phyloP scores from a whole-genome alignment of 2,329 filamentous ascomycete genomes.

The Bipolaris gigantea region DNA sequence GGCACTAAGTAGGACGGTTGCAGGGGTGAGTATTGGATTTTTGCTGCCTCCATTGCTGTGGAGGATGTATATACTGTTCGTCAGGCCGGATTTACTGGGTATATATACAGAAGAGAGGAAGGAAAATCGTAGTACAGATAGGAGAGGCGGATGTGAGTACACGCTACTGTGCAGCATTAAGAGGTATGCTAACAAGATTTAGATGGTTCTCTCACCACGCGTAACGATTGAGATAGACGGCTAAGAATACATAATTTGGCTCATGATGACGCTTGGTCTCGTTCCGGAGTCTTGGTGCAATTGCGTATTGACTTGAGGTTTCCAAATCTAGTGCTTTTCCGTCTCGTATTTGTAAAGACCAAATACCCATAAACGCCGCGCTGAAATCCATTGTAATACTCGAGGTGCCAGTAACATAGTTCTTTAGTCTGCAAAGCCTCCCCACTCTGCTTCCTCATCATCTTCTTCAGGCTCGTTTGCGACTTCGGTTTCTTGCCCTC shows the following conservation, averaged over 20 bases:
- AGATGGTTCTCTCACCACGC: conserved; percentile 9
- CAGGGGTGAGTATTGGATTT: conserved; percentile 18
- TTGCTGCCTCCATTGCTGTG: conserved; percentile 27
- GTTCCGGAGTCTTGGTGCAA: background rate
- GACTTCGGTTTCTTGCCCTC: conserved; percentile 43
- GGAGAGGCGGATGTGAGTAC: conserved; percentile 9
- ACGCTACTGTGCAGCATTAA: background rate
- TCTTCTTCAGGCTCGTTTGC: conserved; percentile 45
- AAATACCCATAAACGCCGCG: conserved; percentile 16
- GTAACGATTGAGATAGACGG: background rate
- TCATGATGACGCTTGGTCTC: background rate
- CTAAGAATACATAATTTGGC: no score
- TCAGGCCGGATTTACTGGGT: conserved; percentile 29
- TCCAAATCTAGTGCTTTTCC: conserved; percentile 4
- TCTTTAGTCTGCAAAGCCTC: conserved; percentile 66
- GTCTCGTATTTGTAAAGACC: background rate
- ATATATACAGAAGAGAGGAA: conserved; percentile 19
- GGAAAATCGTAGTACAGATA: background rate
- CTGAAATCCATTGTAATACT: conserved; percentile 15
- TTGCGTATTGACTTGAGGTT: background rate
- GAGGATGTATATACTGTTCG: conserved; percentile 28
- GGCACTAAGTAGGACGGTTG: conserved; percentile 25
- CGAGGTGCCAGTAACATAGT: background rate
- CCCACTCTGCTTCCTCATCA: conserved; percentile 65
- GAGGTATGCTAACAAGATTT: background rate